Evolutionary conservation across 768 basidiomycete species (phyloP), one percentile per base, ranked within the genome.

Genomic region (Sistotremastrum niveocremeum): DNA sequence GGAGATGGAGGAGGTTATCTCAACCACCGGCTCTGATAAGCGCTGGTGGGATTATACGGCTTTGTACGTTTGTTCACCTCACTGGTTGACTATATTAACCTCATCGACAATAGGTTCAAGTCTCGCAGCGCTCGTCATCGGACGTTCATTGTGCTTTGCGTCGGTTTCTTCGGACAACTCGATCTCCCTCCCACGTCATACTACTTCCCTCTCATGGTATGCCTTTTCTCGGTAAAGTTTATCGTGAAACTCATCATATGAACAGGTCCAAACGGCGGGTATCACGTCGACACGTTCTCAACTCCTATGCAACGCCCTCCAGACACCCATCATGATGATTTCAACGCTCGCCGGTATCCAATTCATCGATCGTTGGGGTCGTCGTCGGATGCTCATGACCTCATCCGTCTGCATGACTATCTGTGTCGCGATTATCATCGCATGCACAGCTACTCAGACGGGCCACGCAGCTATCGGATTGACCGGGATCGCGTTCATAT

Each of bases 1-100:
- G 33, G 62, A 62, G 50, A 60, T 66, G 54, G 52, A 54, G 40
- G 62, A 58, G 33, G 47, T 53, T 39, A 61, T 63, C 43, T 38
- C 47, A 40, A 46, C 53, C 5, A 55, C 55, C 37, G 63, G 60
- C 33, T 53, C 59, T 33, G 64, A 66, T 52, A 65, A 66, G 55
- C 43, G 54, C 12, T 62, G 61, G 62, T 64, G 61, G 60, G 62
- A 66, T 49, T 64, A 58, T 53, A 46, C 48, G 2, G 56, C 49
- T 30, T 47, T 57, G 8, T 56, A 29, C n/a, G 41, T 7, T n/a
- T 54, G 36, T 44, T 55, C 29, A 42, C 47, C 7, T 44, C 10
- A 31, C 10, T 42, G 40, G n/a, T 34, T 46, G 36, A 28, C 10
- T 33, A 45, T 51, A 41, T 32, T 48, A 35, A 20, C 1, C 20